These are phyloP conservation scores for Cercis canadensis DNA, from an alignment of 306 rosid genomes.

Conservation along the genomic window DNA sequence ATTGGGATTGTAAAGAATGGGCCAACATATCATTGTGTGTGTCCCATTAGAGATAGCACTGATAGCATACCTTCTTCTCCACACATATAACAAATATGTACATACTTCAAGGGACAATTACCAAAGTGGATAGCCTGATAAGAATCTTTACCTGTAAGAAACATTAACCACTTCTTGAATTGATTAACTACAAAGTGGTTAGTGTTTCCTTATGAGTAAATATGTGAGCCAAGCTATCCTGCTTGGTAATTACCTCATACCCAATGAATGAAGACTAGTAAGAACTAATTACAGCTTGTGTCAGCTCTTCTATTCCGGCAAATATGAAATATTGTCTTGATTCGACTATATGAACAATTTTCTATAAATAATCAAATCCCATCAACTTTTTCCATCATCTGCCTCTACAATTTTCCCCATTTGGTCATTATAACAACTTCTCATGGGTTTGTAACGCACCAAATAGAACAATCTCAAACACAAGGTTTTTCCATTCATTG, in stretches of 20 bases:
- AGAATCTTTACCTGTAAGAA: no score
- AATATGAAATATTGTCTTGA: conserved; percentile 7
- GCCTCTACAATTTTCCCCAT: not conserved
- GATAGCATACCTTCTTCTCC: no score
- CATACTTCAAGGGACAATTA: no score
- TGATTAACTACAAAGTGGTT: no score
- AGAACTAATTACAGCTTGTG: not conserved
- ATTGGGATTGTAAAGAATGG: no score
- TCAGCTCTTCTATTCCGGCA: not conserved
- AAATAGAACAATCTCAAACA: conserved; percentile 16
- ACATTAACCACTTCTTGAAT: no score
- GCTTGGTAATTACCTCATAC: not conserved
- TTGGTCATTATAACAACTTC: not conserved
- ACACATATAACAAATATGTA: no score
- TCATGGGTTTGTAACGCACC: not conserved
- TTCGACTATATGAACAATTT: not conserved
- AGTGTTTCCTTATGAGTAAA: no score
- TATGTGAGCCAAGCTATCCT: conserved; percentile 7
- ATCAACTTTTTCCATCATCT: conserved; percentile 6
- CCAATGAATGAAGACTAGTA: not conserved
- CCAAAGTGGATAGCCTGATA: no score
- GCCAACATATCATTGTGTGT: no score
- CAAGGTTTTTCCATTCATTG: conserved; percentile 16
- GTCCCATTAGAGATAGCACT: no score
- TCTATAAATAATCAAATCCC: not conserved